A percentile compares a stretch with the other conserved stretches of the same genome.
Conservation (phyloP, 495 filamentous ascomycete species). For the Penicillium bovifimosum region DNA sequence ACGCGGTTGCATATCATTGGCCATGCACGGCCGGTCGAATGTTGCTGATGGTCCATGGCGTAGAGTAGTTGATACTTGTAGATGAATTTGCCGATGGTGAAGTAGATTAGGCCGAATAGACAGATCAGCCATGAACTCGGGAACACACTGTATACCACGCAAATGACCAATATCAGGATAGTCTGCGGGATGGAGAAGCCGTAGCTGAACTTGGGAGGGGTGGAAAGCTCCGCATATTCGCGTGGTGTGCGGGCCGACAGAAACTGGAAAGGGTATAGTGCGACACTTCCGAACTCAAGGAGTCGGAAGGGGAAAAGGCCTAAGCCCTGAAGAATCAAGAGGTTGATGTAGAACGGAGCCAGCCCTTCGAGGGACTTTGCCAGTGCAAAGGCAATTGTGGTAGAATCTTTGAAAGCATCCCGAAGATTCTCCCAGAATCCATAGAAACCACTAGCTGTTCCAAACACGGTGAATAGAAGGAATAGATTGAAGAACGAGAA, state of each 20-base stretch:
- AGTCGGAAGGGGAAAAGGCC: constrained; percentile 91
- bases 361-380: constrained; percentile 69
- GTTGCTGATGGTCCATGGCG: constrained; percentile 95
- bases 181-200: constrained; percentile 93
- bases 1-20: constrained; percentile 89
- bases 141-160: constrained; percentile 88
- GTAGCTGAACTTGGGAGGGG: constrained; percentile 87
- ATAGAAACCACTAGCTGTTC: constrained; percentile 67
- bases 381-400: constrained; percentile 67
- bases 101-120: constrained; percentile 80
- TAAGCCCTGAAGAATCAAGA: constrained; percentile 87
- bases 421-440: constrained; percentile 65
- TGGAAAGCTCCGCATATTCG: constrained; percentile 78
- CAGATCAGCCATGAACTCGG: constrained; percentile 77
- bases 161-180: constrained; percentile 87
- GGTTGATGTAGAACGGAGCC: constrained; percentile 83
- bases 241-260: constrained; percentile 82
- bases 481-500: constrained; percentile 99
- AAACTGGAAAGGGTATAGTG: constrained; percentile 74
- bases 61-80: constrained; percentile 99
- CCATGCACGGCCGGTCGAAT: constrained; percentile 93
- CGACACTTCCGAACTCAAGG: constrained; percentile 80
- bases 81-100: constrained; percentile 81
- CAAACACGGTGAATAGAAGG: constrained; percentile 86
- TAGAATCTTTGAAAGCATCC: constrained; percentile 70